A percentile compares a stretch with the other conserved stretches of the same genome.
Conservation (phyloP, 495 filamentous ascomycete genomes). For the Peziza echinospora region DNA sequence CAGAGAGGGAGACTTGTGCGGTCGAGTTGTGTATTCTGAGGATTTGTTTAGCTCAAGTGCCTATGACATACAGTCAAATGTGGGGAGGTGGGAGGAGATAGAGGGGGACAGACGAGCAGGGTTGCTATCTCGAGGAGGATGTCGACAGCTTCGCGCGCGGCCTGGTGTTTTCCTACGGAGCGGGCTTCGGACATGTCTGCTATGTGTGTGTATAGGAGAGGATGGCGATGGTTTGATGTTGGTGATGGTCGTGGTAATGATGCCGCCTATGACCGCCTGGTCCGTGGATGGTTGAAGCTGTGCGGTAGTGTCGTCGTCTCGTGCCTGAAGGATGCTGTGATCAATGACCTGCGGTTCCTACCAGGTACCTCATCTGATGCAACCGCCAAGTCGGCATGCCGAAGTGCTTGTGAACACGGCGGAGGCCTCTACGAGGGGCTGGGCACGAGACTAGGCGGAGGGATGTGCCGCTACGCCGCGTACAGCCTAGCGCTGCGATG, state of each 20-base stretch:
- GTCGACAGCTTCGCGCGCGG: slow-evolving; percentile 88
- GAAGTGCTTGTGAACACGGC: background rate
- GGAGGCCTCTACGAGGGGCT: background rate
- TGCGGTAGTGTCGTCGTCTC: too few species aligned
- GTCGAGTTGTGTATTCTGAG: slow-evolving; percentile 87
- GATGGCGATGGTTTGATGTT: too few species aligned
- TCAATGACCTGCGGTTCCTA: too few species aligned
- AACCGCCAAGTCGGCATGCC: background rate
- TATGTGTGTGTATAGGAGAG: too few species aligned
- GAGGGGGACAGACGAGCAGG: slow-evolving; percentile 41
- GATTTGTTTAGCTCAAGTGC: too few species aligned
- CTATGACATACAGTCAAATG: background rate
- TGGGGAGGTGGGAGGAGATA: slow-evolving; percentile 1
- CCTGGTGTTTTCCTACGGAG: slow-evolving; percentile 14
- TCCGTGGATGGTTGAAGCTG: background rate
- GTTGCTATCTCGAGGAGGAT: slow-evolving; percentile 86
- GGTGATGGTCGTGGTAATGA: background rate
- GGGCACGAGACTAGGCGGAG: too few species aligned
- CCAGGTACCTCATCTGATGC: too few species aligned
- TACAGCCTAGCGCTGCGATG: too few species aligned
- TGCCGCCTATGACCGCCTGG: background rate
- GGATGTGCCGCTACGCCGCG: too few species aligned
- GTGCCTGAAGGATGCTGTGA: too few species aligned
- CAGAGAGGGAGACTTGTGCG: slow-evolving; percentile 77
- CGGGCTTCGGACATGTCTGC: background rate